phyloP scores from a whole-genome alignment of 1,284 basidiomycete genomes.

The Farysia itapuensis region DNA sequence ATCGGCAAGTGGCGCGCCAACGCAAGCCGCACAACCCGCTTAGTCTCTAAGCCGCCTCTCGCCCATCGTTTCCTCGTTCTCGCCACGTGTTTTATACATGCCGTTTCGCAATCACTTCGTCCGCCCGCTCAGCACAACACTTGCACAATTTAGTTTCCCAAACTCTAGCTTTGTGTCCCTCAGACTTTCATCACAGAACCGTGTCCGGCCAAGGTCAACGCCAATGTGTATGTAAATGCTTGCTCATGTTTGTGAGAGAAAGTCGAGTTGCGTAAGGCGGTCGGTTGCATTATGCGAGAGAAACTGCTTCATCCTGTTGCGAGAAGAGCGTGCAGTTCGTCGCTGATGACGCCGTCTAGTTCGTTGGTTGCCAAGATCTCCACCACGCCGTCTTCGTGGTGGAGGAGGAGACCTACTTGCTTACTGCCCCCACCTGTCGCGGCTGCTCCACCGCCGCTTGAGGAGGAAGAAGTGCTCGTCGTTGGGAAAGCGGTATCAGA shows the following conservation, averaged over 20 bases:
- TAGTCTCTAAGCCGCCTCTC: neutral
- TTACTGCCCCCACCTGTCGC: conserved; percentile 5
- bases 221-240: too few species aligned
- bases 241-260: too few species aligned
- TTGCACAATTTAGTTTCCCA: too few species aligned
- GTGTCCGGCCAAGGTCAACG: too few species aligned
- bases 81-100: too few species aligned
- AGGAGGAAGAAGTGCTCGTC: too few species aligned
- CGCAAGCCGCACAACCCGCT: neutral
- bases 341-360: conserved; percentile 17
- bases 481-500: conserved; percentile 4
- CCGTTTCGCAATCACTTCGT: neutral
- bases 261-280: too few species aligned
- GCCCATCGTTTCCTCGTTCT: too few species aligned
- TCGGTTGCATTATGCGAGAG: too few species aligned
- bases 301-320: neutral
- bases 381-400: conserved; percentile 32
- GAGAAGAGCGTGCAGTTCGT: conserved; percentile 30
- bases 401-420: conserved; percentile 24
- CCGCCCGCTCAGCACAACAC: too few species aligned
- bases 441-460: neutral
- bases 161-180: too few species aligned
- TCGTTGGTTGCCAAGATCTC: conserved; percentile 31
- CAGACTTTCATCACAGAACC: too few species aligned
- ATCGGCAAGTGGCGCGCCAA: neutral